Evolutionary conservation across 345 rosid genomes (phyloP).

Genomic region (Euphorbia peplus): DNA sequence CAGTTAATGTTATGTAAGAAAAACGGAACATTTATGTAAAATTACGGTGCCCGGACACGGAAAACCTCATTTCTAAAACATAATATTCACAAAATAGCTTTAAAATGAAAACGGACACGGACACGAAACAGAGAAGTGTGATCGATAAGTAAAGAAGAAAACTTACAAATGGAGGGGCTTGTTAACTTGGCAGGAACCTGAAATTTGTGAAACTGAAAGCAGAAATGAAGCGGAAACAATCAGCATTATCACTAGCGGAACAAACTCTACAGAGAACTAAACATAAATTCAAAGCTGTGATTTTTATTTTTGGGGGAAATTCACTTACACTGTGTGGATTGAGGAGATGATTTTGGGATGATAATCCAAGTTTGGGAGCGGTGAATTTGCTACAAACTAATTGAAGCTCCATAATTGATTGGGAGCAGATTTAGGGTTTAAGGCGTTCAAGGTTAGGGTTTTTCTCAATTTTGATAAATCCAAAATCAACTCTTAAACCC

Average conservation of each 20-base stretch:
- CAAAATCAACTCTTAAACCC: slow-evolving; percentile 28
- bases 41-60: no score
- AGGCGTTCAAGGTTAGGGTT: background rate
- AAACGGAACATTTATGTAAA: no score
- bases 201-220: slow-evolving; percentile 13
- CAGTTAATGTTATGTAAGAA: background rate
- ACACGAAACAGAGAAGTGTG: no score
- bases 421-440: background rate
- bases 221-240: slow-evolving; percentile 13
- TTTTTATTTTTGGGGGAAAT: background rate
- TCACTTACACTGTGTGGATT: slow-evolving; percentile 35
- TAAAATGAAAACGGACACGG: no score
- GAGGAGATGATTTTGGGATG: slow-evolving; percentile 18
- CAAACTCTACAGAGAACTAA: background rate
- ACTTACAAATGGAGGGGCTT: slow-evolving; percentile 30
- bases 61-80: no score
- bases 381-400: slow-evolving; percentile 46
- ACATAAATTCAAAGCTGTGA: background rate
- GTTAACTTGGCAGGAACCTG: slow-evolving; percentile 32
- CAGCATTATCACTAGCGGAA: background rate
- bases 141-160: background rate
- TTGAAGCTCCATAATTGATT: slow-evolving; percentile 44
- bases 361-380: slow-evolving; percentile 31
- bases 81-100: background rate
- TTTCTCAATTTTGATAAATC: background rate